Evolutionary conservation across 768 basidiomycete species (phyloP), one percentile per base, ranked within the genome.

Genomic region (Paxillus involutus): DNA sequence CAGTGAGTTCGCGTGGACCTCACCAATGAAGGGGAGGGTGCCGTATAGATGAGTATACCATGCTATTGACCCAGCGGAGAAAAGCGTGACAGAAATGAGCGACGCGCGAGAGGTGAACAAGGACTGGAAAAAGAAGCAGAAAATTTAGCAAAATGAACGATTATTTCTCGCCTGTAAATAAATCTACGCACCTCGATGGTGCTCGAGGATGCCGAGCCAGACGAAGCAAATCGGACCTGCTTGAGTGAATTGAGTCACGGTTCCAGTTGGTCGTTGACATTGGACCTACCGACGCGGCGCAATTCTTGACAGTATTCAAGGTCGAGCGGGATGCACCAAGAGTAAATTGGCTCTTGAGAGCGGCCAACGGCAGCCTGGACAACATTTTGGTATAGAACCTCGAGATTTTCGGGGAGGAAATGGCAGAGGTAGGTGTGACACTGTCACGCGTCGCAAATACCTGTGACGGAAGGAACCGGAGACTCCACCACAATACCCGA

Each of bases 21-120:
- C 88, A 55, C 89, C 85, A 61, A 98, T 66, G 76, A 98, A 93
- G 32, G 94, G 92, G 52, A 94, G 78, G 30, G 82, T 77, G 59
- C 95, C 97, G 72, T 94, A 98, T 53, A 94, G 82, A 71, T 94
- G 89, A 64, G 91, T 88, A 79, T 99, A 99, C 93, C 93, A 97
- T 51, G 92, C 93, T 71, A 97, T 83, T 44, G 96, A 88, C 57
- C 97, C 97, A 57, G 76, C 89, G 44, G 94, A 83, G 69, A 91
- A 72, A 53, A 87, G 75, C 46, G 91, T 84, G 57, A 85, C 84
- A 44, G 94, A 85, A 52, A 84, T 82, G 57, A 92, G 81, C 24
- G 89, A 81, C 53, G 84, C 78, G 68, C 85, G 86, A 52, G 91
- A 92, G 67, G 77, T 81, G 60, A 86, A 62, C 58, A 88, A 67